Evolutionary conservation across 805 yeast genomes (phyloP).

Genomic region (Teunomyces cretensis): DNA sequence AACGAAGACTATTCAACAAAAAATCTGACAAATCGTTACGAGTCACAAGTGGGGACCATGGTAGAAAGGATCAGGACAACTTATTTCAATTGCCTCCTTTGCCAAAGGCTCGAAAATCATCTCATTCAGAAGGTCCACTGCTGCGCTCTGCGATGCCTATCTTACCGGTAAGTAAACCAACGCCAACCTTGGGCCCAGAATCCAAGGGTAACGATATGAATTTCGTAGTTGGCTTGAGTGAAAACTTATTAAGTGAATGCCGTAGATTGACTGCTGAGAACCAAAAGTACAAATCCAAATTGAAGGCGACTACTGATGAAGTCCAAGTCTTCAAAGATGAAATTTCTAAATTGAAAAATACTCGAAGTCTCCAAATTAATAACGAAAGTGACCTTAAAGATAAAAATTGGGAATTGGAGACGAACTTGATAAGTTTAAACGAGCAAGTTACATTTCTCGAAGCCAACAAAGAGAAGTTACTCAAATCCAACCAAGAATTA

Average conservation of each 20-base stretch:
- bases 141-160: not conserved
- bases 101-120: conserved; percentile 4
- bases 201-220: conserved; percentile 61
- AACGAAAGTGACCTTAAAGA: conserved; percentile 55
- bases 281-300: conserved; percentile 42
- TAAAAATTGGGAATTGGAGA: conserved; percentile 64
- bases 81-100: conserved; percentile 13
- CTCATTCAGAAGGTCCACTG: not conserved
- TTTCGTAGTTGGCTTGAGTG: conserved; percentile 73
- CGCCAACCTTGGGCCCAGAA: conserved; percentile 42
- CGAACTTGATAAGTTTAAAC: conserved; percentile 44
- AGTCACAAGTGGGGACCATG: conserved; percentile 7
- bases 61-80: conserved; percentile 14
- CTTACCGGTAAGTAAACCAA: conserved; percentile 15
- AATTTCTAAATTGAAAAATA: conserved; percentile 33
- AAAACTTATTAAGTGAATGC: conserved; percentile 67
- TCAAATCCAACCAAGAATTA: conserved; percentile 32
- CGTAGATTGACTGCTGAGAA: conserved; percentile 68
- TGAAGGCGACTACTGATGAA: conserved; percentile 45
- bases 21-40: conserved; percentile 11
- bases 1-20: conserved; percentile 33
- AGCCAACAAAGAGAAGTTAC: conserved; percentile 40
- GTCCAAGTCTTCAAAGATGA: conserved; percentile 38
- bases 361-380: conserved; percentile 31
- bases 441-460: conserved; percentile 43